Percentiles rank a stretch among this genome's conserved stretches.
Evolutionary conservation across 129 eudicot species (phyloP).

Genomic region (Arctium lappa): DNA sequence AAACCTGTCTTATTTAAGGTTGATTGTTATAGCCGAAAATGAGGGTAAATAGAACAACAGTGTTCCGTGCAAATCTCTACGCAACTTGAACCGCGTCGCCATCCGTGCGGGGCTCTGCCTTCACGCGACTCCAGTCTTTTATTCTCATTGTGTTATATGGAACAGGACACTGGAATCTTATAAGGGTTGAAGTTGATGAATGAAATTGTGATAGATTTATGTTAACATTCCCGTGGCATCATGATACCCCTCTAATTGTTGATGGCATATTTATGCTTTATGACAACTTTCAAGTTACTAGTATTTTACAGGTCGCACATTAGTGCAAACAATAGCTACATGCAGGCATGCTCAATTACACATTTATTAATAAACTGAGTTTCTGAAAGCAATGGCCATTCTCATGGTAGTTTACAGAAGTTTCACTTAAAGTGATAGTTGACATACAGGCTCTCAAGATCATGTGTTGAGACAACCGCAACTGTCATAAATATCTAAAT

Average conservation of each 20-base stretch:
- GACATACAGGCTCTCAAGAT: slow-evolving; percentile 2
- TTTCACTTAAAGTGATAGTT: slow-evolving; percentile 9
- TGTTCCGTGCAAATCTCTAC: no score
- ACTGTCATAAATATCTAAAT: background rate
- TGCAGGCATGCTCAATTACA: background rate
- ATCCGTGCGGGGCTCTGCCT: no score
- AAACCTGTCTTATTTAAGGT: no score
- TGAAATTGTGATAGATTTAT: background rate
- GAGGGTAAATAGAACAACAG: no score
- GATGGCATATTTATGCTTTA: background rate
- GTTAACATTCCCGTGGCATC: background rate
- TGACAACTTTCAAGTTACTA: background rate
- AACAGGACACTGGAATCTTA: background rate
- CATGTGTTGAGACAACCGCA: background rate
- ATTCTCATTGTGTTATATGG: background rate
- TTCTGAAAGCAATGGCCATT: background rate
- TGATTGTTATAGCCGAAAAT: no score
- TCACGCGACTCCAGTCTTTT: background rate
- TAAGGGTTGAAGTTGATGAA: background rate
- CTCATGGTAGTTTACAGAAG: background rate
- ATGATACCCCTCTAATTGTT: background rate
- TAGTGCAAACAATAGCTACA: slow-evolving; percentile 4
- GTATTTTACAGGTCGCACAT: background rate
- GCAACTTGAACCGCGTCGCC: no score
- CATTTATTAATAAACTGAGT: background rate